Evolutionary conservation across 169 alveolate species (phyloP).

Genomic region (Pseudocohnilembus persalinus): DNA sequence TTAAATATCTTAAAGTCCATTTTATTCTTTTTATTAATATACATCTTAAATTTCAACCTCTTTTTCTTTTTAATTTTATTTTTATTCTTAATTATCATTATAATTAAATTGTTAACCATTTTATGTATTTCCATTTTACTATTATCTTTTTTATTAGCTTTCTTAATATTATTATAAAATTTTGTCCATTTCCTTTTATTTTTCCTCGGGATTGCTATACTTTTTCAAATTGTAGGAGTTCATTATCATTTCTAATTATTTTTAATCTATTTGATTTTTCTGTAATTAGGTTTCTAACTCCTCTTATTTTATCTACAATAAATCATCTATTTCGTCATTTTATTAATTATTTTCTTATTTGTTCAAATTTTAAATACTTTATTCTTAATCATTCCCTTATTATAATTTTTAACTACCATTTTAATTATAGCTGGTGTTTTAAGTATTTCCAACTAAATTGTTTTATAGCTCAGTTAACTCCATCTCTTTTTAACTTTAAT

Average conservation of each 20-base stretch:
- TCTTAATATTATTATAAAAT: background rate
- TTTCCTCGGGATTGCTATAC: background rate
- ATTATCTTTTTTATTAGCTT: too few relatives aligned
- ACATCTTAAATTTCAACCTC: background rate
- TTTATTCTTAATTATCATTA: background rate
- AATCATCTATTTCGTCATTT: background rate
- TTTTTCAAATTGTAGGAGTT: background rate
- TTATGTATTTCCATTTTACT: background rate
- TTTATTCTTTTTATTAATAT: too few relatives aligned
- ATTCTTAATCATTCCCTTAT: background rate
- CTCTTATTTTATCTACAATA: background rate
- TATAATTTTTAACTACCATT: too few relatives aligned
- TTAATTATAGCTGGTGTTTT: too few relatives aligned
- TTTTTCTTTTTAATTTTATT: too few relatives aligned
- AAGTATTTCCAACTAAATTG: too few relatives aligned
- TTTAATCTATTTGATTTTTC: too few relatives aligned
- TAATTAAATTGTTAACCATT: background rate
- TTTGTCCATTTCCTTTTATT: background rate
- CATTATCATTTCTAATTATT: too few relatives aligned
- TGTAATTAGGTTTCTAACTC: background rate
- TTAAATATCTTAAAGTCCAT: too few relatives aligned
- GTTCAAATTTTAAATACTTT: background rate
- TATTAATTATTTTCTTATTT: background rate
- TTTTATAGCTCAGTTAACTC: too few relatives aligned
- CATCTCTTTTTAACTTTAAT: too few relatives aligned